phyloP scores from a whole-genome alignment of 2,329 filamentous ascomycete species.

The Colletotrichum eremochloae region DNA sequence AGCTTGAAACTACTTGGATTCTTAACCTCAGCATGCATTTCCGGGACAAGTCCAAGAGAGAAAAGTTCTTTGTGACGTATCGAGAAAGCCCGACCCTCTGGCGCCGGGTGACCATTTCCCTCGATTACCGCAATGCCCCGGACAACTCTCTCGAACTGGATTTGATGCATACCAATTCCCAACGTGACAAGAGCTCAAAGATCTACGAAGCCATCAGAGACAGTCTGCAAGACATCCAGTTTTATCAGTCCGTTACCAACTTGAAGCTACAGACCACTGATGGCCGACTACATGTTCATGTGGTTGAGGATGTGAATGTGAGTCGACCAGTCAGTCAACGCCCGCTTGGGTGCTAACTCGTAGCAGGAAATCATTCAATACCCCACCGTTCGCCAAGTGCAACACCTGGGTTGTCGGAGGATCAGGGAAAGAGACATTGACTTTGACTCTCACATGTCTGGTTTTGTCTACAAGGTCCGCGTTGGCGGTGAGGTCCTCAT shows the following conservation, averaged over 20 bases:
- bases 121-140: constrained; percentile 88
- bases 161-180: constrained; percentile 80
- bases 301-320: constrained; percentile 93
- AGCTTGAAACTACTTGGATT: constrained; percentile 92
- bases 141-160: constrained; percentile 88
- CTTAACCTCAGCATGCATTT: constrained; percentile 99
- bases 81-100: constrained; percentile 82
- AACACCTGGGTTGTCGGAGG: constrained; percentile 76
- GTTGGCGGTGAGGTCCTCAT: constrained; percentile 79
- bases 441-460: constrained; percentile 94
- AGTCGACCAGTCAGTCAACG: constrained; percentile 49
- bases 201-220: constrained; percentile 97
- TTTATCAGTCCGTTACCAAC: constrained; percentile 96
- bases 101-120: constrained; percentile 91
- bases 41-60: constrained; percentile 88
- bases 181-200: constrained; percentile 90
- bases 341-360: constrained; percentile 29
- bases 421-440: constrained; percentile 81
- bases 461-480: constrained; percentile 95
- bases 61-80: constrained; percentile 98
- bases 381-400: constrained; percentile 78
- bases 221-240: constrained; percentile 92
- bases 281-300: constrained; percentile 91
- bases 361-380: constrained; percentile 86
- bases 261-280: constrained; percentile 92